phyloP scores from a whole-genome alignment of 768 basidiomycete genomes.

The Auriscalpium vulgare region DNA sequence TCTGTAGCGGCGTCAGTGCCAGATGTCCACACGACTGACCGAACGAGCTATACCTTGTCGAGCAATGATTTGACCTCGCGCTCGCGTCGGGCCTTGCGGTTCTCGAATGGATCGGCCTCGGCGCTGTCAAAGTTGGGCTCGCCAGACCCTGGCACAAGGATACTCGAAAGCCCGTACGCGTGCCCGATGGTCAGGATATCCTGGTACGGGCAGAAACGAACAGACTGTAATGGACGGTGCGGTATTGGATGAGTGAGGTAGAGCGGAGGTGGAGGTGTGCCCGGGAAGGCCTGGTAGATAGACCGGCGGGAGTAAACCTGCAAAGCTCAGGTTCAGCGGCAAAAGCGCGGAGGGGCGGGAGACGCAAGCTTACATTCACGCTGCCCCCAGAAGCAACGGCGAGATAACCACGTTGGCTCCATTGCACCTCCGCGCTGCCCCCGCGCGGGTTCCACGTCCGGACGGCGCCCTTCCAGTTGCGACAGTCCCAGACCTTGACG shows the following conservation, averaged over 20 bases:
- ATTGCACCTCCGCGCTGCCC: slow-evolving; percentile 62
- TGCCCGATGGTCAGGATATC: slow-evolving; percentile 81
- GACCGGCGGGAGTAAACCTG: slow-evolving; percentile 69
- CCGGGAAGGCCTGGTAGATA: slow-evolving; percentile 47
- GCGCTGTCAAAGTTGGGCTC: slow-evolving; percentile 91
- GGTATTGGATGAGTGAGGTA: slow-evolving; percentile 88
- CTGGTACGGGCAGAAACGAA: slow-evolving; percentile 85
- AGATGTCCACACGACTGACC: background rate
- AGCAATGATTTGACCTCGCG: slow-evolving; percentile 84
- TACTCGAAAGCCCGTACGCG: slow-evolving; percentile 65
- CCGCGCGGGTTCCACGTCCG: slow-evolving; percentile 71
- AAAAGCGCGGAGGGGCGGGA: background rate
- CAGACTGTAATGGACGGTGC: slow-evolving; percentile 61
- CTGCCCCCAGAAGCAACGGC: slow-evolving; percentile 77
- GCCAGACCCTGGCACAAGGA: slow-evolving; percentile 87
- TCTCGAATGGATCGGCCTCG: slow-evolving; percentile 95
- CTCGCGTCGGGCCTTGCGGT: slow-evolving; percentile 72
- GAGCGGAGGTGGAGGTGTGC: slow-evolving; percentile 57
- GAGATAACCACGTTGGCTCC: slow-evolving; percentile 80
- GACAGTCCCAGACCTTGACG: slow-evolving; percentile 94
- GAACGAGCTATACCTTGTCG: slow-evolving; percentile 52
- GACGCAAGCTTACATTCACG: slow-evolving; percentile 57
- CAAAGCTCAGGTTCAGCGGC: background rate
- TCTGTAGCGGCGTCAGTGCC: slow-evolving; percentile 33
- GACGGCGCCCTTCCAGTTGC: slow-evolving; percentile 90